Evolutionary conservation across 768 basidiomycete genomes (phyloP), one percentile per base, ranked within the genome.

Genomic region (Russula sp.): DNA sequence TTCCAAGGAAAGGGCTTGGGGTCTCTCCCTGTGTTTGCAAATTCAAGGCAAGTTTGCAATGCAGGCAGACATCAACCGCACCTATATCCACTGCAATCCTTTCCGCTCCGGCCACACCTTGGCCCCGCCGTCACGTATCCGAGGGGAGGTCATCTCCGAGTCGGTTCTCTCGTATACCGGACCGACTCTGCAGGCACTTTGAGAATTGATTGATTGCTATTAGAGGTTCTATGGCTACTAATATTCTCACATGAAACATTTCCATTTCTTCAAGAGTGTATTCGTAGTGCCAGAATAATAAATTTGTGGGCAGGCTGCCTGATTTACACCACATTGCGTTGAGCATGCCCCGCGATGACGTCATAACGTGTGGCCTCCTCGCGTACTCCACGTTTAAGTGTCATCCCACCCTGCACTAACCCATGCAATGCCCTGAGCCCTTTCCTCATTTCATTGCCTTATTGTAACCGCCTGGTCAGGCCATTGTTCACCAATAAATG

Each of bases 111-210:
- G 48, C 53, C 51, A 44, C 34, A 27, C 44, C 53, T 50, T 59
- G 53, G 31, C 44, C 34, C 8, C 54, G 57, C 32, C 51, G 55
- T 11, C 45, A 57, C 10, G 44, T 57, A 20, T 50, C 58, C 44
- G 27, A 47, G 18, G 20, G 57, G 57, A 54, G 52, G 34, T 37
- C 53, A 20, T 35, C 54, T 18, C 27, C 27, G 27, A 27, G 27
- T 27, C 62, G 44, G 31, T 55, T 66, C 14, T 66, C 65, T 58
- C 62, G 65, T 40, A 64, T 66, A 14, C 65, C 65, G n/a, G 63
- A 66, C 42, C 42, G 65, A 52, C 65, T 66, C 55, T 66, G 62
- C 35, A 34, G 42, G 40, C 51, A 53, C 27, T 10, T 47, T 18
- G 63, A 55, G 1, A 48, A 59, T 22, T 64, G 47, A 59, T 22